Evolutionary conservation across 139 green algal species (phyloP).

Genomic region (Helicosporidium sp.): DNA sequence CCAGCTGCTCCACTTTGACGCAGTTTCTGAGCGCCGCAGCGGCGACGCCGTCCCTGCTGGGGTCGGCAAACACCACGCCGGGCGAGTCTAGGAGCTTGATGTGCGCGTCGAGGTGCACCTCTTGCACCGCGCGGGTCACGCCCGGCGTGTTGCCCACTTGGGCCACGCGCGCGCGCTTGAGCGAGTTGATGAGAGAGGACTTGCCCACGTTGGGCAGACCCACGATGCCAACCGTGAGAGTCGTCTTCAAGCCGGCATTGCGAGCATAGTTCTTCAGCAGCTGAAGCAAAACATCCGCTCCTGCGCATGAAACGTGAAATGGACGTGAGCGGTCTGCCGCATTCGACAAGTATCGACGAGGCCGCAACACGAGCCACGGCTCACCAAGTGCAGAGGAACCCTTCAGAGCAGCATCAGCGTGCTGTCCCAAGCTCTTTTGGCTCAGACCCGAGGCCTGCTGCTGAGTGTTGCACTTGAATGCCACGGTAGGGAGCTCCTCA

Average conservation of each 20-base stretch:
- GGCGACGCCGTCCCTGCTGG: constrained; percentile 31
- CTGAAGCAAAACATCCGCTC: constrained; percentile 84
- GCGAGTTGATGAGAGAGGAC: constrained; percentile 84
- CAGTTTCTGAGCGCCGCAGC: constrained; percentile 64
- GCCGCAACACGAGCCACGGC: no score
- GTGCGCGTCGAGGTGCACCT: constrained; percentile 84
- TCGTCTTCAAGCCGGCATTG: constrained; percentile 60
- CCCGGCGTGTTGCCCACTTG: constrained; percentile 67
- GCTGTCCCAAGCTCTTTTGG: no score
- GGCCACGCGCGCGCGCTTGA: constrained; percentile 70
- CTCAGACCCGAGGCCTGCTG: constrained; percentile 34
- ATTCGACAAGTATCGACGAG: no score
- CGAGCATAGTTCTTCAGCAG: constrained; percentile 96
- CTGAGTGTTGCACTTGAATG: constrained; percentile 92
- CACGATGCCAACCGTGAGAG: constrained; percentile 90
- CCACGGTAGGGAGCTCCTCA: constrained; percentile 78
- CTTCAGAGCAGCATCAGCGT: constrained; percentile 6
- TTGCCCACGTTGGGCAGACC: constrained; percentile 97
- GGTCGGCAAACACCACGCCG: constrained; percentile 54
- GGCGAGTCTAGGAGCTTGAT: constrained; percentile 86
- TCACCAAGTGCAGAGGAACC: constrained; percentile 20
- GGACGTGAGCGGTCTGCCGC: no score
- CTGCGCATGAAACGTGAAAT: no score
- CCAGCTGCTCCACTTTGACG: constrained; percentile 66
- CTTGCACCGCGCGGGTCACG: constrained; percentile 69